Evolutionary conservation across 2,329 filamentous ascomycete genomes (phyloP).

Genomic region (Fusarium goolgardi): DNA sequence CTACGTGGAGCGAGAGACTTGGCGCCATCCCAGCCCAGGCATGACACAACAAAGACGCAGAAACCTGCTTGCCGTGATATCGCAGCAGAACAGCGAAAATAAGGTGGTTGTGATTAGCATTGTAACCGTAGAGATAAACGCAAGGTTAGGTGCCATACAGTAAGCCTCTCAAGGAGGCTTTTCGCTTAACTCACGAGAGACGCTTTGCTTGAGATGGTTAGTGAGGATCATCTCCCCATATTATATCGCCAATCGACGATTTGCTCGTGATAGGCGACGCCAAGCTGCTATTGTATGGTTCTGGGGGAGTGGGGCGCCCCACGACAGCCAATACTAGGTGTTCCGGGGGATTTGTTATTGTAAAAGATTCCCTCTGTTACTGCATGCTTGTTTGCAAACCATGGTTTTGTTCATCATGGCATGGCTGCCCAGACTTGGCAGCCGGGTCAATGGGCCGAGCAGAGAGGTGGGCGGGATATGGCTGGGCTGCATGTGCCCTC

Average conservation of each 20-base stretch:
- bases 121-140: constrained; percentile 33
- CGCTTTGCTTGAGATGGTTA: constrained; percentile 40
- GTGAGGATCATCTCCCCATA: constrained; percentile 38
- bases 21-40: constrained; percentile 33
- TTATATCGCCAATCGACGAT: constrained; percentile 46
- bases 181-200: constrained; percentile 27
- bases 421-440: constrained; percentile 39
- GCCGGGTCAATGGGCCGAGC: constrained; percentile 43
- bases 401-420: constrained; percentile 19
- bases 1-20: constrained; percentile 36
- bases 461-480: constrained; percentile 33
- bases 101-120: constrained; percentile 24
- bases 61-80: constrained; percentile 36
- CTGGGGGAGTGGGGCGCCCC: constrained; percentile 34
- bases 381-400: constrained; percentile 17
- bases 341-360: constrained; percentile 16
- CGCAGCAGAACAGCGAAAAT: constrained; percentile 5
- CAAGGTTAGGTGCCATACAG: constrained; percentile 13
- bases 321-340: constrained; percentile 28
- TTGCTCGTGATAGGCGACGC: constrained; percentile 29
- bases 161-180: constrained; percentile 31
- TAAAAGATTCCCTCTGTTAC: constrained; percentile 37
- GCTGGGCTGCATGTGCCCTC: constrained; percentile 18
- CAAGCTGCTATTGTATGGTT: constrained; percentile 29
- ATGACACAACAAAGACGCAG: constrained; percentile 37